Conservation (phyloP, 2,329 filamentous ascomycete species). For the Botrytis paeoniae region DNA sequence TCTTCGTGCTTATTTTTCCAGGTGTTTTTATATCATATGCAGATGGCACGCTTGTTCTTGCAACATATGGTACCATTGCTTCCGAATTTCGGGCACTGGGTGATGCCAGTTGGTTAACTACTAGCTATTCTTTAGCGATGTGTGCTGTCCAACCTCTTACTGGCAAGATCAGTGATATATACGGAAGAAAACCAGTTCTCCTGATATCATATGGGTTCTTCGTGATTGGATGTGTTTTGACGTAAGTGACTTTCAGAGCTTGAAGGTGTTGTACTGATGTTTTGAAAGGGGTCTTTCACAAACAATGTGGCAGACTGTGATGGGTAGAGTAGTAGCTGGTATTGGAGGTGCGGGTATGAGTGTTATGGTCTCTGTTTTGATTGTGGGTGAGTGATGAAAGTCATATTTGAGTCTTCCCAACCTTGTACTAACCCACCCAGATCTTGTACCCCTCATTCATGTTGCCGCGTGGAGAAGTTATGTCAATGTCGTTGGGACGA, state of each 20-base stretch:
- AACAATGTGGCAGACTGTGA: conserved; percentile 64
- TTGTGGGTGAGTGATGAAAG: conserved; percentile 13
- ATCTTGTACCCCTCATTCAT: conserved; percentile 44
- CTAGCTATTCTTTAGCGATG: conserved; percentile 67
- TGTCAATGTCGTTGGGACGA: conserved; percentile 69
- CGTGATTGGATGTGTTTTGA: conserved; percentile 53
- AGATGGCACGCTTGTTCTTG: conserved; percentile 63
- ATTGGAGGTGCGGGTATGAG: conserved; percentile 71
- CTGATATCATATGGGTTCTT: conserved; percentile 64
- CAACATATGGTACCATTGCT: conserved; percentile 60
- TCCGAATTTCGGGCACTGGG: conserved; percentile 58
- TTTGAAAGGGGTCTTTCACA: conserved; percentile 58
- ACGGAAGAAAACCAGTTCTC: conserved; percentile 64
- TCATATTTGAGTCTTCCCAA: background rate
- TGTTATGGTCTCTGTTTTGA: conserved; percentile 18
- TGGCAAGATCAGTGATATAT: conserved; percentile 68
- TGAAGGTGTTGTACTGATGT: background rate
- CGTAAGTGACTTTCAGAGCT: background rate
- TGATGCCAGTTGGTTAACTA: conserved; percentile 56
- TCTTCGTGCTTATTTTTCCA: conserved; percentile 24
- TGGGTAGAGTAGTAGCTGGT: conserved; percentile 51
- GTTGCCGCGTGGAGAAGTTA: conserved; percentile 62
- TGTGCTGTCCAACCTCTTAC: conserved; percentile 75
- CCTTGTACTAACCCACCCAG: background rate
- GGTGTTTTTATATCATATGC: conserved; percentile 65